Evolutionary conservation across 169 alveolate species (phyloP).

Genomic region (Toxoplasma gondii): DNA sequence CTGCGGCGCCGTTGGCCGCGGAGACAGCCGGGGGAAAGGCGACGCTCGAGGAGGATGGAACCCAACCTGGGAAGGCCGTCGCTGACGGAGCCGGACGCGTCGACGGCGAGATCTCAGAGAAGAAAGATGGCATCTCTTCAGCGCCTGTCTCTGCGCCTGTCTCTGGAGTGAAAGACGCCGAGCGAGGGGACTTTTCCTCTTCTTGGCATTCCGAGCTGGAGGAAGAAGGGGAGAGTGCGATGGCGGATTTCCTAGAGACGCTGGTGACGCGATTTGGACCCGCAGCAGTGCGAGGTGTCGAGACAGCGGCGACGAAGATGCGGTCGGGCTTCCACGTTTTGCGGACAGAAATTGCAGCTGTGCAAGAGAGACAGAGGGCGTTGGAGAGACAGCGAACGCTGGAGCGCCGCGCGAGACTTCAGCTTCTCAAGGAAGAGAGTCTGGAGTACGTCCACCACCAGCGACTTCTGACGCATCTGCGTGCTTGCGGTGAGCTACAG

Average conservation of each 20-base stretch:
- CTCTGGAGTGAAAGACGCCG: too few relatives aligned
- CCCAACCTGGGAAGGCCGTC: too few relatives aligned
- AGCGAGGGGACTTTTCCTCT: background rate
- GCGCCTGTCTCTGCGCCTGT: too few relatives aligned
- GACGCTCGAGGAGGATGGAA: too few relatives aligned
- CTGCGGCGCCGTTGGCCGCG: too few relatives aligned
- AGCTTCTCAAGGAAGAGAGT: background rate
- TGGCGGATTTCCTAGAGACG: slow-evolving; percentile 9
- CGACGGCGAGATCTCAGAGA: too few relatives aligned
- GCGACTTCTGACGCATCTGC: background rate
- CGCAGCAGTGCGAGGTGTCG: slow-evolving; percentile 5
- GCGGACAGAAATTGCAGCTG: background rate
- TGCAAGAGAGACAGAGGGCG: background rate
- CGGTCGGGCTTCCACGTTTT: background rate
- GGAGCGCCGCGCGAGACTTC: background rate
- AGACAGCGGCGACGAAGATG: slow-evolving; percentile 18
- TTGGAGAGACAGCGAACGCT: slow-evolving; percentile 1
- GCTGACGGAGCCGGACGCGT: too few relatives aligned
- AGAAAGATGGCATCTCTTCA: too few relatives aligned
- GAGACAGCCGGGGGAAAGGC: too few relatives aligned
- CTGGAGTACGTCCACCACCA: slow-evolving; percentile 16
- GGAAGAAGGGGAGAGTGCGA: background rate
- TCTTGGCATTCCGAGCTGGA: background rate
- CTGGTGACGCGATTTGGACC: background rate
- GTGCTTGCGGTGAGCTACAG: background rate